phyloP scores from a whole-genome alignment of 2,329 filamentous ascomycete genomes.

The Pestalotiopsis sp. region DNA sequence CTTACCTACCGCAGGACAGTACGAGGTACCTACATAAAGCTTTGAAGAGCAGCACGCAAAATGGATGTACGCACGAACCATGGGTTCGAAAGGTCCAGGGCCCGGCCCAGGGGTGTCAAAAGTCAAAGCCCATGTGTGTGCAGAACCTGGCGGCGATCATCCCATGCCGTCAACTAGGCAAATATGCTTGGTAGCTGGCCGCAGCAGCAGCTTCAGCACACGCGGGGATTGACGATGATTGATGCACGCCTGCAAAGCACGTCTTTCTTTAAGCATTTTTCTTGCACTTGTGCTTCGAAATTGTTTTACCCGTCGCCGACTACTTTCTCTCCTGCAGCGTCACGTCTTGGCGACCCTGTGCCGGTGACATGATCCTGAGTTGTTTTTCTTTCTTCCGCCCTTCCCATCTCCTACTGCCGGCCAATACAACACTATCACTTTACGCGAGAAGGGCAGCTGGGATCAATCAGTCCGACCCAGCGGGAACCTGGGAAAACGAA shows the following conservation, averaged over 20 bases:
- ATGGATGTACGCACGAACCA: not conserved
- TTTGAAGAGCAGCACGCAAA: not conserved
- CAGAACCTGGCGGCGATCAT: slow-evolving; percentile 3
- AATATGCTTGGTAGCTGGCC: not conserved
- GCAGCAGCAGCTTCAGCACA: not conserved
- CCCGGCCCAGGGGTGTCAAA: not conserved
- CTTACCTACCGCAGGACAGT: no score
- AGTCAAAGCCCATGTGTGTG: not conserved
- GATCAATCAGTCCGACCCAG: not conserved
- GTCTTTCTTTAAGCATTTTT: not conserved
- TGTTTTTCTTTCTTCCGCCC: not conserved
- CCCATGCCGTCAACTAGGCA: not conserved
- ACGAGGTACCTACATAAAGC: not conserved
- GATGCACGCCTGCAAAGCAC: not conserved
- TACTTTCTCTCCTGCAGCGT: not conserved
- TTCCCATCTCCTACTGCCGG: not conserved
- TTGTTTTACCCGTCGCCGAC: not conserved
- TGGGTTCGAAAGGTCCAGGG: slow-evolving; percentile 1
- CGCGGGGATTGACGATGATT: not conserved
- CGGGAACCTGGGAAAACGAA: not conserved
- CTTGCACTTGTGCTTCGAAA: not conserved
- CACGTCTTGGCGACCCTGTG: not conserved
- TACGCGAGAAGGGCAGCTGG: not conserved
- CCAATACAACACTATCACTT: not conserved
- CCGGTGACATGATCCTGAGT: not conserved